phyloP scores from a whole-genome alignment of 257 asterid species.

The Nicotiana sylvestris region DNA sequence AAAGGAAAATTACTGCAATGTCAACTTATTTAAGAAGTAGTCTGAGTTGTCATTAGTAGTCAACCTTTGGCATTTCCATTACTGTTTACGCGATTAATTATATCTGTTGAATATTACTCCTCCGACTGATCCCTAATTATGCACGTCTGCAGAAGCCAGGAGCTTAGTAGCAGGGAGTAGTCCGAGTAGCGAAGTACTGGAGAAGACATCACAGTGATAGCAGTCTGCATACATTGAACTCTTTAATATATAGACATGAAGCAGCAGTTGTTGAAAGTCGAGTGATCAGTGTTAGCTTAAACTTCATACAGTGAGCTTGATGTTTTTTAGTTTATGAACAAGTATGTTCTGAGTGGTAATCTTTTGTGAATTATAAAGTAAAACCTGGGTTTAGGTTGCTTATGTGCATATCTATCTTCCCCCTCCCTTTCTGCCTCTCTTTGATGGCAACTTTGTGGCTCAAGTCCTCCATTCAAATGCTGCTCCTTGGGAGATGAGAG shows the following conservation, averaged over 20 bases:
- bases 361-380: conserved; percentile 2
- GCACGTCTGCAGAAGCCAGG: background rate
- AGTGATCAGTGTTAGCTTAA: conserved; percentile 2
- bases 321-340: conserved; percentile 5
- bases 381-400: background rate
- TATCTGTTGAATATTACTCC: background rate
- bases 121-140: background rate
- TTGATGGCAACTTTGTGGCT: background rate
- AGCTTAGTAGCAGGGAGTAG: background rate
- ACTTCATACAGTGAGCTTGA: conserved; percentile 6
- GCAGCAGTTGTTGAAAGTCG: background rate
- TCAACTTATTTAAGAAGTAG: background rate
- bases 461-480: background rate
- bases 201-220: background rate
- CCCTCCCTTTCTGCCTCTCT: background rate
- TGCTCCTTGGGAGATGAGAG: background rate
- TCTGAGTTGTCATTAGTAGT: background rate
- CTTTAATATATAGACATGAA: conserved; percentile 7
- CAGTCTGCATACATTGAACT: conserved; percentile 15
- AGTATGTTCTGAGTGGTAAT: background rate
- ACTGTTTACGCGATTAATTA: background rate
- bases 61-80: background rate
- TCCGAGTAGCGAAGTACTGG: background rate
- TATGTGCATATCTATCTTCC: background rate
- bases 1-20: background rate